Base-by-base conservation (phyloP, 768 basidiomycete genomes). In the Arthromyces matolae region DNA sequence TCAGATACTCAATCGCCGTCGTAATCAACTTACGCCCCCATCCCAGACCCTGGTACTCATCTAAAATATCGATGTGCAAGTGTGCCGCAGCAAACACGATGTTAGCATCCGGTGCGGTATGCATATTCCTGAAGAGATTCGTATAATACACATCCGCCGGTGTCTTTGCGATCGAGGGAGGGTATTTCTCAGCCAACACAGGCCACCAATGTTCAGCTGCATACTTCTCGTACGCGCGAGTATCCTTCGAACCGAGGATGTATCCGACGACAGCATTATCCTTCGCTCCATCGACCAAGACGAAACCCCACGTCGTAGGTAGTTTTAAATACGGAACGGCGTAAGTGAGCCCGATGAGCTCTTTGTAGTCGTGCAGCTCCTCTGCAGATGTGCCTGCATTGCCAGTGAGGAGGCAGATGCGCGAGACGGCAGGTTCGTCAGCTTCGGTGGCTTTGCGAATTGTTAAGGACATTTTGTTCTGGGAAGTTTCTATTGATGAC, bases 261-360 rank as follows among this genome's bases (percentile, higher is more conserved):
- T 91, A 91, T 28, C 89, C 89, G 34, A 90, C 84, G 1, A 83
- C 77, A 31, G 75, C 70, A 8, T 64, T 60, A n/a, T 50, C 18
- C 19, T 53, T 59, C 24, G 64, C 63, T 29, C 71, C 69, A 37
- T 83, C 80, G 33, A 78, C 81, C 60, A 92, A 66, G 33, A 90
- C 86, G 62, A 86, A 91, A 9, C 78, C 86, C 77, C 80, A 89
- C 19, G 83, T 81, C 5, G 68, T 74, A n/a, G 80, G 76, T 13
- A 85, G 65, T 44, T 79, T 78, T 48, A 86, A 73, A 64, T 91
- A 91, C 2, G 89, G 89, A 37, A 87, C 76, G 3, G 88, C 83
- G 58, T 83, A 90, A 34, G 84, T 71, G 34, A 89, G 72, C 5
- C 88, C 86, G 9, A 79, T 82, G 27, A 89, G 78, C 54, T 85